Evolutionary conservation across 2,329 filamentous ascomycete genomes (phyloP).

Genomic region (Pyricularia pennisetigena): DNA sequence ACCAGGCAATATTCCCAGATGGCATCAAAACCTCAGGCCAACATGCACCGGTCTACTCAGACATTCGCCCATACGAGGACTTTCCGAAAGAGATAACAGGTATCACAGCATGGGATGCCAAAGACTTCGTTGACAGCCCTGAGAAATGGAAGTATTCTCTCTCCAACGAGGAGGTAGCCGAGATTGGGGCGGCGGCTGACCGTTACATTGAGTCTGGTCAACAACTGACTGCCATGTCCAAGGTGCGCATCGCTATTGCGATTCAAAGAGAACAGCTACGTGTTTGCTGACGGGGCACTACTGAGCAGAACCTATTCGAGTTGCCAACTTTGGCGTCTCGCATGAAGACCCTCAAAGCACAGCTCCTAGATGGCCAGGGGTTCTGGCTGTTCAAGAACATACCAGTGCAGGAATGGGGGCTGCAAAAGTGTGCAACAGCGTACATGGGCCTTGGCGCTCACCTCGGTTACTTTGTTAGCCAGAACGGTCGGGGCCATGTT

Average conservation of each 20-base stretch:
- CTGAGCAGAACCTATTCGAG: neutral
- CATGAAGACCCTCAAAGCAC: slow-evolving; percentile 24
- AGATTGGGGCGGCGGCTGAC: slow-evolving; percentile 59
- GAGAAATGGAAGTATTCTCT: slow-evolving; percentile 68
- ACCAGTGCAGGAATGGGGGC: slow-evolving; percentile 66
- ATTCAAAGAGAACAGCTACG: slow-evolving; percentile 22
- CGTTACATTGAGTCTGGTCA: slow-evolving; percentile 54
- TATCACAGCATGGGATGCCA: slow-evolving; percentile 60
- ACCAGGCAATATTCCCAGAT: slow-evolving; percentile 31
- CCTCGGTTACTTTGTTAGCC: slow-evolving; percentile 78
- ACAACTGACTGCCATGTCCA: slow-evolving; percentile 58
- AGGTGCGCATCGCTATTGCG: slow-evolving; percentile 32
- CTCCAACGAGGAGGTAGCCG: slow-evolving; percentile 53
- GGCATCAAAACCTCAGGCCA: slow-evolving; percentile 54
- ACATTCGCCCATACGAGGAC: slow-evolving; percentile 52
- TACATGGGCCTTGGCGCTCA: slow-evolving; percentile 85
- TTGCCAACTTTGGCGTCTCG: neutral
- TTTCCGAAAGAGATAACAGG: slow-evolving; percentile 66
- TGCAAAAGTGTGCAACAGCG: slow-evolving; percentile 72
- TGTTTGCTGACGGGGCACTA: neutral
- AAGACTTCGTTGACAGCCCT: slow-evolving; percentile 52
- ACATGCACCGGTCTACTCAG: slow-evolving; percentile 56
- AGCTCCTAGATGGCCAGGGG: slow-evolving; percentile 67
- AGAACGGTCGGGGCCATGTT: slow-evolving; percentile 81
- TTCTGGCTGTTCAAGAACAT: slow-evolving; percentile 87